Base-by-base conservation (phyloP, 805 yeast species). In the Nakazawaea holstii region DNA sequence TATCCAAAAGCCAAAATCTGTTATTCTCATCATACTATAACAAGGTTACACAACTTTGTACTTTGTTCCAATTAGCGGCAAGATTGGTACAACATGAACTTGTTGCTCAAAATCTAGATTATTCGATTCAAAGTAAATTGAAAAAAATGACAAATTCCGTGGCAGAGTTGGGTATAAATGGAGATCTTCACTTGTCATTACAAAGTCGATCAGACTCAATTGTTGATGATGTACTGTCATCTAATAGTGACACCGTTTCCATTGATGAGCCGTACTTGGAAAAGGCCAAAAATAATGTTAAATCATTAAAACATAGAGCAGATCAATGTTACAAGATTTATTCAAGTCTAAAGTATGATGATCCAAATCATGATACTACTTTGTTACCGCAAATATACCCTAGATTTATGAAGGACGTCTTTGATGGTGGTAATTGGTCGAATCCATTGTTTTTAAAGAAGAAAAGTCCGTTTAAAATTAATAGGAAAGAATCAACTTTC, bases 351-450 rank as follows among this genome's bases (percentile, higher is more conserved):
- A 53, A 54, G 20, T 49, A 53, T 9, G 48, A 49, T 14, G 51
- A 58, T 36, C 44, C 45, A 5, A 31, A 15, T 15, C 46, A 43
- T 33, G 47, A 43, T 37, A 48, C 60, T 2, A 39, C 54, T 41
- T 44, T 64, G 13, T 51, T 83, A 32, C 94, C 92, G 0, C 84
- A 84, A 58, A 66, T 82, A 2, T 78, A 81, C 53, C 90, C 94
- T 8, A 70, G 94, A 50, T 82, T 85, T 55, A 64, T 86, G 15
- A 70, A 74, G 37, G 80, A 80, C 28, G 79, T 76, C 46, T 85
- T 81, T 59, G 81, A 81, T 54, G 92, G 90, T 14, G 92, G 91
- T n/a, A 81, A 82, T 51, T 85, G 90, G 84, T 75, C 78, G 41
- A 84, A 84, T 55, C 87, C 87, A 26, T 82, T 83, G 53, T 76